Percentiles rank a stretch among this genome's conserved stretches.
Conservation (phyloP, 306 rosid genomes). For the Vachellia collinsii region DNA sequence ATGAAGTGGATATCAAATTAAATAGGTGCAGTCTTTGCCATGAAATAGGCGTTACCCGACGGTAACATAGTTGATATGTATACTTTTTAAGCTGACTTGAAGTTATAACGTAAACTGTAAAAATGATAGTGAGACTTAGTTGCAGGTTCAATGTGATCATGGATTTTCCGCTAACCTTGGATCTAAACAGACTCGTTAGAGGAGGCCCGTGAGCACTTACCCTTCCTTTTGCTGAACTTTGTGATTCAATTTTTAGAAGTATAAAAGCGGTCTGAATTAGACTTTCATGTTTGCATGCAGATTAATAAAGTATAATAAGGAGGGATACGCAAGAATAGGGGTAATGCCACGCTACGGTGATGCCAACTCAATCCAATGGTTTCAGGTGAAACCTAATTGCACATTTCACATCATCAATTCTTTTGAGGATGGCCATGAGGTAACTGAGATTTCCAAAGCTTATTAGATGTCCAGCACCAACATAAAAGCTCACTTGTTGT, state of each 20-base stretch:
- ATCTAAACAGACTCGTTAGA: conserved; percentile 43
- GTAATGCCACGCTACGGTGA: conserved; percentile 60
- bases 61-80: conserved; percentile 33
- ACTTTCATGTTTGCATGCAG: conserved; percentile 29
- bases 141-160: conserved; percentile 54
- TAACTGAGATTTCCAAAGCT: conserved; percentile 14
- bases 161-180: conserved; percentile 58
- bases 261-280: background rate
- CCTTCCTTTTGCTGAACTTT: background rate
- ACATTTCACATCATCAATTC: conserved; percentile 54
- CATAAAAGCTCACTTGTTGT: background rate
- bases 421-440: conserved; percentile 58
- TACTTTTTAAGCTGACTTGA: background rate
- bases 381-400: conserved; percentile 54
- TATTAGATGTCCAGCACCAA: background rate
- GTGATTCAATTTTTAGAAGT: background rate
- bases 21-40: conserved; percentile 47
- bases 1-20: conserved; percentile 48
- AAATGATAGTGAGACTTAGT: background rate
- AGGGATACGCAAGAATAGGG: conserved; percentile 52
- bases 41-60: conserved; percentile 55
- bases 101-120: background rate
- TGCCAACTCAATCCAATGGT: conserved; percentile 52
- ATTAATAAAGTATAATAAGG: conserved; percentile 38
- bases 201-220: conserved; percentile 57